Evolutionary conservation across 1,284 basidiomycete genomes (phyloP), one percentile per base, ranked within the genome.

Genomic region (Abortiporus biennis): DNA sequence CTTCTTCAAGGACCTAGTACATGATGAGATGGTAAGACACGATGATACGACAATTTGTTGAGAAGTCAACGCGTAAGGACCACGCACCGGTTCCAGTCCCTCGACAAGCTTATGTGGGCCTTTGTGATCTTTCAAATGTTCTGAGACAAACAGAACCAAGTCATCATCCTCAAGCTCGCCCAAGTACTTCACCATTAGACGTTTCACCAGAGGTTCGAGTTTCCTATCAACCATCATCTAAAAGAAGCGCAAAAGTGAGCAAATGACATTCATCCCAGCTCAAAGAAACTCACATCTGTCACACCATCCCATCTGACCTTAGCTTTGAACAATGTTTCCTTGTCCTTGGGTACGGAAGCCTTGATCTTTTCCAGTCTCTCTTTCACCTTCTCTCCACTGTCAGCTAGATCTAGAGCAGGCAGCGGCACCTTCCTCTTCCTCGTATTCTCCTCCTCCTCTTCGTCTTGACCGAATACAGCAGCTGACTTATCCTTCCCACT

Each of bases 141-240:
- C 91, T 13, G 92, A 66, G 9, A 88, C 88, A 56, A 92, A 94
- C 74, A 93, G 85, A 38, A 91, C 81, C 40, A 94, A 71, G 53
- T 95, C 92, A 47, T 90, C 87, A 52, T 90, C 86, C 48, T 91
- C 88, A 49, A 90, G 72, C 55, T 92, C 89, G 45, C 91, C 91
- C 3, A 94, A 75, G 53, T 86, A 89, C 57, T 85, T 83, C 24
- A 76, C 72, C 76, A 95, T 91, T 53, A 85, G 73, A 11, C 76
- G 73, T 50, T 85, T 85, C 17, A 91, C 78, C 34, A 92, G 66
- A 21, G 85, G 80, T 58, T 88, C 80, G 20, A 94, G 69, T 63
- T 93, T 93, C 41, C 80, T 71, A 49, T 89, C 84, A 48, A 92
- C 81, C 59, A 85, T 70, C 12, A 65, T 66, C 89, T 92, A 52